Conservation (phyloP, 495 filamentous ascomycete genomes). For the Collariella sp. region DNA sequence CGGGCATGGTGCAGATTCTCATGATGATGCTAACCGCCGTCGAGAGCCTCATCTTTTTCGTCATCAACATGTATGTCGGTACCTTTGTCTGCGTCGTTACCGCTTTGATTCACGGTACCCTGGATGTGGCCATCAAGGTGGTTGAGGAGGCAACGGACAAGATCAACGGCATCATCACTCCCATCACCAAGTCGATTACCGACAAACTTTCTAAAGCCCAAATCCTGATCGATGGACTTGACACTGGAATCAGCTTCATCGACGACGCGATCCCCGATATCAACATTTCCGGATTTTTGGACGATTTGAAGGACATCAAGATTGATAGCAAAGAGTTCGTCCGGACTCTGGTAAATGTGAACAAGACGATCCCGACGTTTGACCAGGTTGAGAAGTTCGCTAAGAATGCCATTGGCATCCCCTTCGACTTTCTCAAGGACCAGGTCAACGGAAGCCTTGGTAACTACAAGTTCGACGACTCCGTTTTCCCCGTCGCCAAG, state of each 20-base stretch:
- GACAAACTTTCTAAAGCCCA: too few species aligned
- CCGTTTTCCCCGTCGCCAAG: constrained; percentile 66
- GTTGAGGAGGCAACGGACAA: constrained; percentile 68
- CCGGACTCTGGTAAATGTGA: constrained; percentile 55
- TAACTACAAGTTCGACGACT: constrained; percentile 66
- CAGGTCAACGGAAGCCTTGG: constrained; percentile 57
- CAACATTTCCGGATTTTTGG: constrained; percentile 50
- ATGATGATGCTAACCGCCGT: constrained; percentile 70
- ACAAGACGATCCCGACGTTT: constrained; percentile 73
- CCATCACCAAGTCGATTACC: constrained; percentile 52
- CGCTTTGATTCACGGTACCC: constrained; percentile 65
- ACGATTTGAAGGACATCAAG: constrained; percentile 58
- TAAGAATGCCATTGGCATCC: constrained; percentile 57
- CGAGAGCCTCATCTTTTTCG: constrained; percentile 80
- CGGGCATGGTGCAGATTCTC: constrained; percentile 66
- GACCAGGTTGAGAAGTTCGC: constrained; percentile 71
- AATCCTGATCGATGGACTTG: too few species aligned
- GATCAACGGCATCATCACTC: constrained; percentile 56
- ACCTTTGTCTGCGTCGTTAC: constrained; percentile 84
- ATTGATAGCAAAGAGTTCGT: constrained; percentile 56
- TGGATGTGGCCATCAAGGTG: constrained; percentile 58
- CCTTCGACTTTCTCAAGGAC: constrained; percentile 69
- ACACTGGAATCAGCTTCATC: constrained; percentile 35
- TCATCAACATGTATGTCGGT: constrained; percentile 78
- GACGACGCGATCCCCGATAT: constrained; percentile 38